Evolutionary conservation across 2,329 filamentous ascomycete genomes (phyloP), one percentile per base, ranked within the genome.

Genomic region (Aspergillus tanneri): DNA sequence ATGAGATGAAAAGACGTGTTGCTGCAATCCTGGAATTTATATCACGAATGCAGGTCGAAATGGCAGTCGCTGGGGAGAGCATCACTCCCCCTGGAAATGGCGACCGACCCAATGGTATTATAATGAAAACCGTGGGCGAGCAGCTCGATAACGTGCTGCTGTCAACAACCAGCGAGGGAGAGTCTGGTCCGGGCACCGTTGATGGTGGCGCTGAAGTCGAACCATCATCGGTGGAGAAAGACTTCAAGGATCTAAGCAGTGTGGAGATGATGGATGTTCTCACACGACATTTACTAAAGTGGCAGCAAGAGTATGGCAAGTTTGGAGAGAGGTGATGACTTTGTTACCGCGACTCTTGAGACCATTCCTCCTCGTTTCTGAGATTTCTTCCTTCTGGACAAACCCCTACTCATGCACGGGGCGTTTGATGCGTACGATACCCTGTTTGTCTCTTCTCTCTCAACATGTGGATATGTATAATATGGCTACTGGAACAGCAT

Each of bases 181-280:
- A 64, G 24, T 64, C 60, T 11, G 54, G 46, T 2, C 50, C 61
- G 21, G 49, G 55, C 11, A 61, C 54, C 22, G 60, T 57, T 5
- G 62, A 65, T n/a, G 59, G 57, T 30, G 61, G 65, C 38, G 35
- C 49, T 16, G 47, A 47, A 14, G 30, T 30, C n/a, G 55, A 52
- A 14, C 55, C 58, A 32, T 55, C 57, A 14, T 50, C 56, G 36
- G 65, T 69, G 38, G 69, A 73, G 49, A 67, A 63, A 59, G 80
- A 85, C 1, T 95, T 95, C 68, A 88, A 85, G 58, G 81, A 86
- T 7, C 74, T 96, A 55, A 87, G 77, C 48, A 90, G 86, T 58
- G 77, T 88, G 55, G 88, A 95, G 70, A 95, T 95, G 88, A 95
- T 95, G 88, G 90, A 95, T 66, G 79, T 84, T 58, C 71, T 95